A percentile compares a stretch with the other conserved stretches of the same genome.
Conservation (phyloP, 139 green algal genomes). For the Micractinium conductrix region DNA sequence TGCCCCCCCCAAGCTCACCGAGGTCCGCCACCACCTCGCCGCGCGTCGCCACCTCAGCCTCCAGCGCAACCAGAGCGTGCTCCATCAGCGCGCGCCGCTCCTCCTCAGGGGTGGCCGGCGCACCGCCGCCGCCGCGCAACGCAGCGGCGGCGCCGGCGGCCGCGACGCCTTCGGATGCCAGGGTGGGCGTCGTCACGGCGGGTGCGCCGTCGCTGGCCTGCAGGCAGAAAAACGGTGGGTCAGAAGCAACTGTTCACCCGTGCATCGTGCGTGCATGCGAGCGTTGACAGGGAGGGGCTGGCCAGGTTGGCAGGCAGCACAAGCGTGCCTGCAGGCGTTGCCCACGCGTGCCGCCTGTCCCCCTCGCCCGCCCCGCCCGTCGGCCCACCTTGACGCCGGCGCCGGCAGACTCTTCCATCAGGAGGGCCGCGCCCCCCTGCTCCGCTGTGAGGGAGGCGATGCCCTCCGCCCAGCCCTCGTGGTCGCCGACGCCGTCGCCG, state of each 20-base stretch:
- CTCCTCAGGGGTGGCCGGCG: slow-evolving; percentile 46
- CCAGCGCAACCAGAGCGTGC: slow-evolving; percentile 19
- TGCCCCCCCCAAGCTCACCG: slow-evolving; percentile 39
- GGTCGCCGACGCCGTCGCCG: slow-evolving; percentile 6
- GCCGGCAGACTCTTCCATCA: slow-evolving; percentile 35
- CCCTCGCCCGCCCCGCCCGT: background rate
- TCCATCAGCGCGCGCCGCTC: slow-evolving; percentile 71
- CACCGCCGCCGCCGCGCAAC: background rate
- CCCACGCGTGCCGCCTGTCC: background rate
- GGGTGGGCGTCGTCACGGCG: too few species aligned
- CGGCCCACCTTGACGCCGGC: background rate
- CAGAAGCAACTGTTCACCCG: too few species aligned
- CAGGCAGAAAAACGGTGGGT: background rate
- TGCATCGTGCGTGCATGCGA: too few species aligned
- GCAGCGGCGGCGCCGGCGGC: background rate
- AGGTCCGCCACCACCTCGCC: slow-evolving; percentile 81
- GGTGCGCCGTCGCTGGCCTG: too few species aligned
- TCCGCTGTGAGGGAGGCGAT: slow-evolving; percentile 63
- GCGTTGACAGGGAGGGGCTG: too few species aligned
- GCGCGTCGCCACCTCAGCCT: slow-evolving; percentile 64
- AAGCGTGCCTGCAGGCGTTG: too few species aligned
- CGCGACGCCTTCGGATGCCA: too few species aligned
- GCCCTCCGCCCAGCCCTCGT: slow-evolving; percentile 71
- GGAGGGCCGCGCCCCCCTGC: slow-evolving; percentile 45
- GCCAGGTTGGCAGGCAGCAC: too few species aligned